Evolutionary conservation across 2,329 filamentous ascomycete species (phyloP).

Genomic region (Calonectria pteridis): DNA sequence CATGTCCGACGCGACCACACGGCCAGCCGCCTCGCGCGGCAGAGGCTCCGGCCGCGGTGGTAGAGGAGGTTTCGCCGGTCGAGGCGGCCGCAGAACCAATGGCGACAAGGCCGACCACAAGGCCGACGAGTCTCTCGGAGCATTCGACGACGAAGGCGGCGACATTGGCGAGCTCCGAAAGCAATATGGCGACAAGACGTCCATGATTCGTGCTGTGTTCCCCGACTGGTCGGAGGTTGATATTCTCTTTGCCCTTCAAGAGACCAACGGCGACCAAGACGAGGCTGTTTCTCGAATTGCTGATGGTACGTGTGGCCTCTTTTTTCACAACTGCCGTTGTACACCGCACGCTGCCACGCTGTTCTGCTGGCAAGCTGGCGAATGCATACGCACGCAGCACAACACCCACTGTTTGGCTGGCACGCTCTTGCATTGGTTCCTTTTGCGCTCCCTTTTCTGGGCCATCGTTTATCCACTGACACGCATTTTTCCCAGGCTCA

Average conservation of each 20-base stretch:
- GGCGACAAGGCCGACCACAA: conserved; percentile 73
- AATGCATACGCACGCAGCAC: conserved; percentile 22
- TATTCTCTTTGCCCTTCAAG: conserved; percentile 91
- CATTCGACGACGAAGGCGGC: conserved; percentile 80
- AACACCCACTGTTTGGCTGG: background rate
- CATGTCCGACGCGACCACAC: conserved; percentile 96
- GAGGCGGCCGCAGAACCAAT: conserved; percentile 80
- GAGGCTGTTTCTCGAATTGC: conserved; percentile 82
- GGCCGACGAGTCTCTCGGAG: conserved; percentile 69
- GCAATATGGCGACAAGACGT: conserved; percentile 84
- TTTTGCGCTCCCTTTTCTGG: background rate
- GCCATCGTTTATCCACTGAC: conserved; percentile 43
- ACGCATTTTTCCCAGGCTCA: conserved; percentile 65
- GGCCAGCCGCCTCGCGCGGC: conserved; percentile 86
- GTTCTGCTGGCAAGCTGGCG: conserved; percentile 7
- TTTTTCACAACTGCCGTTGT: conserved; percentile 22
- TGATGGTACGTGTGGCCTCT: conserved; percentile 69
- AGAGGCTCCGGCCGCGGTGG: conserved; percentile 92
- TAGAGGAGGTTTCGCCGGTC: conserved; percentile 80
- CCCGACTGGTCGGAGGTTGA: conserved; percentile 96
- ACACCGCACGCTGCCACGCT: conserved; percentile 32
- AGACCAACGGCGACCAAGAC: conserved; percentile 84
- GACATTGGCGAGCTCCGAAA: conserved; percentile 94
- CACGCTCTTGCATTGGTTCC: conserved; percentile 17
- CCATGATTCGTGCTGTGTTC: conserved; percentile 91